Evolutionary conservation across 2,329 filamentous ascomycete genomes (phyloP).

Genomic region (Pseudocercospora pini-densiflorae): DNA sequence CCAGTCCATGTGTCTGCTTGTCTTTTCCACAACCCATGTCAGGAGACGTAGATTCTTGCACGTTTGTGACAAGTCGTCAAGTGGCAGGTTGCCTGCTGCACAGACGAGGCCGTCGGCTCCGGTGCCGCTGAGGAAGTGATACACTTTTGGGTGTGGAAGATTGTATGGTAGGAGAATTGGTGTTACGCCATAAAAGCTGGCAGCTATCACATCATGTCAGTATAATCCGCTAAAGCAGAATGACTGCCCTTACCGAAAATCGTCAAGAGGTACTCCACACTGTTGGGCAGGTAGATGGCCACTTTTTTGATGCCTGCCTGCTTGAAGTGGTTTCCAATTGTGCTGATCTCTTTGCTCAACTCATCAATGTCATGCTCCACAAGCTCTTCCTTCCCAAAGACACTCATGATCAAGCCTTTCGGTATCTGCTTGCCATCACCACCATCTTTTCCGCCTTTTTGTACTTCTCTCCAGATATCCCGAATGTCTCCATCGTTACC

Average conservation of each 20-base stretch:
- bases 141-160: conserved; percentile 69
- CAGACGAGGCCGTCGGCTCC: conserved; percentile 82
- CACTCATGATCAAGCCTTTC: conserved; percentile 75
- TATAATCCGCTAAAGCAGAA: no score
- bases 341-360: conserved; percentile 82
- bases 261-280: conserved; percentile 79
- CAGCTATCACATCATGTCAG: conserved; percentile 57
- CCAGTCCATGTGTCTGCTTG: conserved; percentile 94
- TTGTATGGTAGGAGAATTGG: conserved; percentile 86
- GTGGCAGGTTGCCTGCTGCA: conserved; percentile 82
- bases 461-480: conserved; percentile 82
- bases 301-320: conserved; percentile 73
- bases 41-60: conserved; percentile 76
- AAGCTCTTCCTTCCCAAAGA: conserved; percentile 75
- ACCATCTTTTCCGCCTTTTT: conserved; percentile 54
- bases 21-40: conserved; percentile 91
- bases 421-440: conserved; percentile 65
- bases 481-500: conserved; percentile 88
- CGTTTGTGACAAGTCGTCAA: conserved; percentile 70
- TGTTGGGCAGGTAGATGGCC: conserved; percentile 91
- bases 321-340: conserved; percentile 77
- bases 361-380: conserved; percentile 72
- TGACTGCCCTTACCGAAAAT: conserved; percentile 65
- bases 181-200: conserved; percentile 85
- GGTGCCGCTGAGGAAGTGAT: conserved; percentile 72